These are phyloP conservation scores for Chenopodium berlandieri DNA, from an alignment of 148 eudicot genomes.

Conservation along the genomic window DNA sequence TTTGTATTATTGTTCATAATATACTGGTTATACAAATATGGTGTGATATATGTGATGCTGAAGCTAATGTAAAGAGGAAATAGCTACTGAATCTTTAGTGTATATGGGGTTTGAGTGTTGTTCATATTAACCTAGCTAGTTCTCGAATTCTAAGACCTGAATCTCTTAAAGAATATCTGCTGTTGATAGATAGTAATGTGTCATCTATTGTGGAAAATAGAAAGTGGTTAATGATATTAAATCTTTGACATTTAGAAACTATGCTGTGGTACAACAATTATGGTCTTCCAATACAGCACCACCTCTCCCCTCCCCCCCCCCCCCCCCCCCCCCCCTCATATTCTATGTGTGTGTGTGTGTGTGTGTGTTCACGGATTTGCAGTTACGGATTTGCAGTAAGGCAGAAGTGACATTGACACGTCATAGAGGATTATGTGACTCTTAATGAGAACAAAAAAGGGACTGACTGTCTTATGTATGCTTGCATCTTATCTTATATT, in stretches of 20 bases:
- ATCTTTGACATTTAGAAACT: neutral
- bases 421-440: neutral
- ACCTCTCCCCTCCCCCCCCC: neutral
- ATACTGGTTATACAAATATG: neutral
- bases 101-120: neutral
- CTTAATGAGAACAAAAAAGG: neutral
- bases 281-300: neutral
- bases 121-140: neutral
- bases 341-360: neutral
- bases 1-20: conserved; percentile 13
- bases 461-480: neutral
- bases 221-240: neutral
- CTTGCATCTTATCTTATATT: neutral
- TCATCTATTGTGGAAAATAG: neutral
- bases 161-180: neutral
- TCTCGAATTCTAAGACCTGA: neutral
- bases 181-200: no score
- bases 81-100: neutral
- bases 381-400: neutral
- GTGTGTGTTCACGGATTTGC: neutral
- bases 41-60: neutral
- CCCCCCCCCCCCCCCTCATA: no score
- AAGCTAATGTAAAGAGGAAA: neutral
- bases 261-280: neutral
- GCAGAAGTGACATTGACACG: neutral